Base-by-base conservation (phyloP, 1,139 yeast species). In the Blastobotrys buckinghamii region DNA sequence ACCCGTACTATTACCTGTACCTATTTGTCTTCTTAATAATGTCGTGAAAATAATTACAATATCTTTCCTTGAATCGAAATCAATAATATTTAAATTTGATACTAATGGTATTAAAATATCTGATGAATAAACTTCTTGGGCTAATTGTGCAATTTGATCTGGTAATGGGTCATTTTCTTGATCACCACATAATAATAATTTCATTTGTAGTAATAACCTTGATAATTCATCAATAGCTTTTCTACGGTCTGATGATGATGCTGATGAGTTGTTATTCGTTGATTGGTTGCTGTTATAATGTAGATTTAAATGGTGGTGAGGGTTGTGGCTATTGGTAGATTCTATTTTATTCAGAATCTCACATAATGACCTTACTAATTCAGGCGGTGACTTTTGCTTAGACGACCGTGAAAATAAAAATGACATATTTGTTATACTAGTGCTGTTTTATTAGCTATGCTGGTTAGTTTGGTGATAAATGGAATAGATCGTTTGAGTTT, bases 351-450 rank as follows among this genome's bases (percentile, higher is more conserved):
- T 67, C 16, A 88, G 74, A 59, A 80, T 87, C 48, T 92, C 97
- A 56, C 78, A 79, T 53, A 89, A 73, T 13, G 82, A 80, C 50
- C 87, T 76, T 15, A 88, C 84, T 52, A 89, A 75, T 61, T 92
- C 98, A 34, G 77, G 79, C 1, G 97, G 95, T 2, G 96, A 82
- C 66, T 88, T 88, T n/a, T 95, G 96, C 63, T 83, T 86, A 46
- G 64, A 66, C n/a, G 43, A 40, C 62, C 96, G 76, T 58, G 88
- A 85, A 75, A 92, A 90, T 60, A 92, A 73, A 62, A 90, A 90
- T 17, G 97, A 85, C 96, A 90, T 88, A 36, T 37, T 37, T 27
- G 16, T 17, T 37, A 5, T 22, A 5, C 7, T 22, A 5, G 7
- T 22, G 24, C 24, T 5, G 7, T 5, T 4, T 22, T 22, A 5